Base-by-base conservation (phyloP, 768 basidiomycete genomes). In the Russula emetica region DNA sequence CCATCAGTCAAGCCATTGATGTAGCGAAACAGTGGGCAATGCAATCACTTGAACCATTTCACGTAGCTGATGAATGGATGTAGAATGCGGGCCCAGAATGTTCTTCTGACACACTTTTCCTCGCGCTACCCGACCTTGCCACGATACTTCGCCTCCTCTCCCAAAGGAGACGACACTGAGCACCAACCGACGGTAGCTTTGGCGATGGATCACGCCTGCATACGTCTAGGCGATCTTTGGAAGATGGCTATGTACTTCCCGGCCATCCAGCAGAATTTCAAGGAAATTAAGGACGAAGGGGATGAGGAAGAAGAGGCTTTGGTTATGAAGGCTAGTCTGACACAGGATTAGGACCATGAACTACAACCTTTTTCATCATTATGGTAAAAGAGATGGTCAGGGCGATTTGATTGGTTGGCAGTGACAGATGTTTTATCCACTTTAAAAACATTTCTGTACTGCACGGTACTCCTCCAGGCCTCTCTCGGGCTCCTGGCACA, bases 41-140 rank as follows among this genome's bases (percentile, higher is more conserved):
- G 24, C 24, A 53, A 24, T 11, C 40, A 20, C 5, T 55, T 13
- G 55, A 20, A 44, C 32, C 7, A 26, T 26, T 45, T 16, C 22
- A 5, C 49, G 22, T 13, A 16, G n/a, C 9, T 26, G 11, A 63
- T 53, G 62, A 44, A 22, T 57, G 4, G 49, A 20, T 36, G 36
- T 61, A 95, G 93, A 64, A 96, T 96, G 94, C 79, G 82, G 11
- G 94, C 94, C 1, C 77, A 85, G 58, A 86, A 92, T 66, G 80
- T 92, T 47, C 82, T 98, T n/a, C 82, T 98, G 24, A 98, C 94
- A 0, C 95, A 98, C 73, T 98, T 98, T 76, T 97, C 94, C 11
- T 91, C 91, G 45, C 86, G 94, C 32, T 95, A 96, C 74, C 93
- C 95, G 20, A 93, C 90, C 69, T 78, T 95, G 72, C 92, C 92